Conservation (phyloP, 2,329 filamentous ascomycete genomes). For the Rhynchosporium agropyri region DNA sequence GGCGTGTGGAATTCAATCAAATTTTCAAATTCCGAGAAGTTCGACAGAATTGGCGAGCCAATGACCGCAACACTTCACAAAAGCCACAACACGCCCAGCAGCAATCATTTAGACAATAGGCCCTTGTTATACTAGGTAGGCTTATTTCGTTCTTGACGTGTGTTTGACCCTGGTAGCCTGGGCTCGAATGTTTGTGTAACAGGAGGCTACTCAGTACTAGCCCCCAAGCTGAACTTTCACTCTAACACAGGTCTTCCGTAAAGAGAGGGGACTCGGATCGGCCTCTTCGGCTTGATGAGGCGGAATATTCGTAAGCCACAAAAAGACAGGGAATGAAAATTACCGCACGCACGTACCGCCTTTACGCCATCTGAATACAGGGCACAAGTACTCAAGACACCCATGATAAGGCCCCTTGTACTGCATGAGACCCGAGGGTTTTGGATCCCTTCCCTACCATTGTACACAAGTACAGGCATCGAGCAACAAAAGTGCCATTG, state of each 20-base stretch:
- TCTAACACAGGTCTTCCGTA: neutral
- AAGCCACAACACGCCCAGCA: neutral
- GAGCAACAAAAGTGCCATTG: too few relatives aligned
- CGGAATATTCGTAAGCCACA: neutral
- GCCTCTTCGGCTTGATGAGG: constrained; percentile 1
- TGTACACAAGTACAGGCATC: too few relatives aligned
- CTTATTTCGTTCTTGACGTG: neutral
- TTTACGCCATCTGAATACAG: neutral
- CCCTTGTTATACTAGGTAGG: neutral
- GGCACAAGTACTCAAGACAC: neutral
- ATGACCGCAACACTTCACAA: neutral
- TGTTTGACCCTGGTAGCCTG: neutral
- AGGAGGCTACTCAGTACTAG: neutral
- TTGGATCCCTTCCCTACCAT: constrained; percentile 1
- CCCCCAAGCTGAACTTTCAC: neutral
- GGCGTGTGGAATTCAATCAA: neutral
- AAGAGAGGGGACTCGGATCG: constrained; percentile 3
- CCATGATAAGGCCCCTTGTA: neutral
- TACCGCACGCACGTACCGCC: constrained; percentile 9
- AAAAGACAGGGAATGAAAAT: neutral
- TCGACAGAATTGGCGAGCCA: neutral
- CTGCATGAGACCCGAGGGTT: neutral
- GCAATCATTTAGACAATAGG: neutral
- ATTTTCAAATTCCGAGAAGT: neutral
- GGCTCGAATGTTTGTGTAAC: neutral